These are phyloP conservation scores for Henckelia pumila DNA, from an alignment of 257 asterid genomes.

Conservation along the genomic window DNA sequence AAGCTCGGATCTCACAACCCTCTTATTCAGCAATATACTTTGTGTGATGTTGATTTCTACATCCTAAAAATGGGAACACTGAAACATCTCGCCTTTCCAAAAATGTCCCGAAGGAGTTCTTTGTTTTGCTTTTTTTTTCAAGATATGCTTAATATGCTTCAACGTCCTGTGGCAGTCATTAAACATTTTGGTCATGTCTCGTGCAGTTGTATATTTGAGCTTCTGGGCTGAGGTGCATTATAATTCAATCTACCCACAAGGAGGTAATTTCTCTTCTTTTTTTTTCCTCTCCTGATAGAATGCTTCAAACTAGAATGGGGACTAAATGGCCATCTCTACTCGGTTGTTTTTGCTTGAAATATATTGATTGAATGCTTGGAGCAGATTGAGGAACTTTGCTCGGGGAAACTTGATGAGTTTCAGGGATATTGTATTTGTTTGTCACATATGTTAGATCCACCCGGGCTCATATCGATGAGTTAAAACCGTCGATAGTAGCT, in stretches of 20 bases:
- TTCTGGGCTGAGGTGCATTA: slow-evolving; percentile 99
- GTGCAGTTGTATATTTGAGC: slow-evolving; percentile 78
- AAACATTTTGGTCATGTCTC: not conserved
- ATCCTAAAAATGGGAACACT: too few relatives aligned
- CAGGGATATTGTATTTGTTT: not conserved
- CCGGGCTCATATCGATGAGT: not conserved
- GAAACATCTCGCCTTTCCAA: not conserved
- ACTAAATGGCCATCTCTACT: not conserved
- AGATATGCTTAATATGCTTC: not conserved
- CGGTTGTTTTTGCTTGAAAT: not conserved
- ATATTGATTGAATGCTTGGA: not conserved
- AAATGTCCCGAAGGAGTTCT: not conserved
- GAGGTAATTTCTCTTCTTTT: slow-evolving; percentile 48
- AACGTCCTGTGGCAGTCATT: not conserved
- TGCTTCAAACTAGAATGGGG: not conserved
- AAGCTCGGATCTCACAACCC: slow-evolving; percentile 8
- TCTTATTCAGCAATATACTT: slow-evolving; percentile 9
- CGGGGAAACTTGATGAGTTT: not conserved
- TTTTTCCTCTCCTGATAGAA: slow-evolving; percentile 1
- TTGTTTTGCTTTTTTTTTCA: not conserved
- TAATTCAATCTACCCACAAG: slow-evolving; percentile 88
- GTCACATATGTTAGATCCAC: not conserved
- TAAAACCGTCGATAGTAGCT: not conserved
- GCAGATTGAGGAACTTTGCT: not conserved
- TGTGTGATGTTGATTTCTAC: not conserved